Evolutionary conservation across 345 rosid species (phyloP).

Genomic region (Sisymbrium irio): DNA sequence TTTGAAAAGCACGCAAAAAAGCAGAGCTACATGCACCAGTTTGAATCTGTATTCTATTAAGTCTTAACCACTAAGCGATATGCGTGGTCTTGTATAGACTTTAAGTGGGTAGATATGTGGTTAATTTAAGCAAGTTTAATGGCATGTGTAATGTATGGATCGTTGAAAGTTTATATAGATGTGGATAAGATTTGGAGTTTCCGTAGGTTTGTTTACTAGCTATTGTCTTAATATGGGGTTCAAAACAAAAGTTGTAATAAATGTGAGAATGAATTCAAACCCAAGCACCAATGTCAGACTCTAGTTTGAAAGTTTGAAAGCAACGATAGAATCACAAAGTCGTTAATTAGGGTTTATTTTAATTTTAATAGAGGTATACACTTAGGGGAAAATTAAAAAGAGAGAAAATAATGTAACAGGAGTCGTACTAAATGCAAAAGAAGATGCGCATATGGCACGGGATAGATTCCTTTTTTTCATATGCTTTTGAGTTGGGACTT

Average conservation of each 20-base stretch:
- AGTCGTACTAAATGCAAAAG: neutral
- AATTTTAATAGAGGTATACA: neutral
- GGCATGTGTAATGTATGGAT: constrained; percentile 11
- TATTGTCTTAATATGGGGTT: neutral
- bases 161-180: neutral
- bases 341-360: constrained; percentile 15
- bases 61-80: constrained; percentile 14
- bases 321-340: constrained; percentile 5
- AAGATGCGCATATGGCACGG: constrained; percentile 28
- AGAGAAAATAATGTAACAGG: neutral
- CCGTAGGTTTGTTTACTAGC: constrained; percentile 14
- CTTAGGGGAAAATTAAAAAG: neutral
- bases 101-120: neutral
- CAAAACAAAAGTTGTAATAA: constrained; percentile 15
- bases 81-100: neutral
- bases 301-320: constrained; percentile 27
- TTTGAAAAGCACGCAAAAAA: neutral
- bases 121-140: neutral
- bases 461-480: constrained; percentile 25
- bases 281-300: constrained; percentile 22
- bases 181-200: constrained; percentile 29
- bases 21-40: constrained; percentile 7
- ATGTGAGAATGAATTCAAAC: constrained; percentile 21
- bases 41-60: neutral
- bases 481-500: constrained; percentile 38